Conservation (phyloP, 2,329 filamentous ascomycete species). For the Lachnellula occidentalis region DNA sequence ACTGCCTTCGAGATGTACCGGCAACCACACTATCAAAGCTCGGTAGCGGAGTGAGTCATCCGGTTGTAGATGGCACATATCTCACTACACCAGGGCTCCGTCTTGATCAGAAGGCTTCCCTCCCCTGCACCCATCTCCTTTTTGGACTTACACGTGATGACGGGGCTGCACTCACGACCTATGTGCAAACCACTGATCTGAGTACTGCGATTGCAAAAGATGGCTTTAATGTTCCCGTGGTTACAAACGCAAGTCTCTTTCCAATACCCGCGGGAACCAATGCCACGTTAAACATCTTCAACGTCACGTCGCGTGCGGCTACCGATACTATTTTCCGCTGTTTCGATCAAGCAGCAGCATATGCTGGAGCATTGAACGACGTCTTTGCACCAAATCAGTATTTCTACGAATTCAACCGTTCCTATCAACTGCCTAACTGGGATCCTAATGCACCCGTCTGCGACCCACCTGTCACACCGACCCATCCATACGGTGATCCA, state of each 20-base stretch:
- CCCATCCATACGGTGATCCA: slow-evolving; percentile 29
- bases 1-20: slow-evolving; percentile 15
- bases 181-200: slow-evolving; percentile 17
- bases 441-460: slow-evolving; percentile 23
- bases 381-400: slow-evolving; percentile 31
- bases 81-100: slow-evolving; percentile 18
- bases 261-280: slow-evolving; percentile 15
- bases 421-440: slow-evolving; percentile 26
- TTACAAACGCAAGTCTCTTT: slow-evolving; percentile 12
- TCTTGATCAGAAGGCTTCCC: slow-evolving; percentile 7
- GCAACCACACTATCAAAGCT: slow-evolving; percentile 9
- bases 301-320: slow-evolving; percentile 29
- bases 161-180: slow-evolving; percentile 23
- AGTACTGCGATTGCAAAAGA: slow-evolving; percentile 4
- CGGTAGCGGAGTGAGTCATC: slow-evolving; percentile 11
- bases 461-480: slow-evolving; percentile 18
- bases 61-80: slow-evolving; percentile 28
- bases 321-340: slow-evolving; percentile 30
- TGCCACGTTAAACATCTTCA: slow-evolving; percentile 24
- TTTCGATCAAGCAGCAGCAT: slow-evolving; percentile 26
- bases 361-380: slow-evolving; percentile 22
- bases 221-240: slow-evolving; percentile 12
- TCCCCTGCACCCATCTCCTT: slow-evolving; percentile 26
- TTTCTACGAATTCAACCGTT: slow-evolving; percentile 32
- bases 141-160: slow-evolving; percentile 32